phyloP scores from a whole-genome alignment of 768 basidiomycete species.

The Auriscalpium microsporum region DNA sequence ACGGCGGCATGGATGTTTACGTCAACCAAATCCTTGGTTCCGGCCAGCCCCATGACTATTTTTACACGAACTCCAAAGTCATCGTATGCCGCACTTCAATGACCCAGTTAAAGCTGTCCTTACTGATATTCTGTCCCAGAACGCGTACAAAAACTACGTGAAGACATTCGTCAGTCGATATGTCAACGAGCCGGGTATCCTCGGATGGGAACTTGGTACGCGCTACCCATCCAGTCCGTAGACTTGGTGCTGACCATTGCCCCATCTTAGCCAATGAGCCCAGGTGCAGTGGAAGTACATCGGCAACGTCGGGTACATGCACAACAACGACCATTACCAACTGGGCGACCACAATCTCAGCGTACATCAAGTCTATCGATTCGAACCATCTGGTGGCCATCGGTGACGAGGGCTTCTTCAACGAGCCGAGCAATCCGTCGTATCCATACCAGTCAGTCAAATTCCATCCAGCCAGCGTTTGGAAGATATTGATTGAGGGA shows the following conservation, averaged over 20 bases:
- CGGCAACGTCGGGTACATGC: conserved; percentile 35
- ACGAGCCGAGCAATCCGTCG: conserved; percentile 38
- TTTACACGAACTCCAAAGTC: conserved; percentile 49
- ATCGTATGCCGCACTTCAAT: conserved; percentile 31
- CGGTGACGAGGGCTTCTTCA: conserved; percentile 62
- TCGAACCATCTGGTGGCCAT: conserved; percentile 52
- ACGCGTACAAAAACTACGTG: conserved; percentile 33
- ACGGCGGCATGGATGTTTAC: conserved; percentile 64
- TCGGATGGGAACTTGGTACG: conserved; percentile 42
- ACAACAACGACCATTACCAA: conserved; percentile 43
- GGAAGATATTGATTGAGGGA: neutral
- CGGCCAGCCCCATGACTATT: conserved; percentile 41
- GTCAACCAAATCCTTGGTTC: conserved; percentile 45
- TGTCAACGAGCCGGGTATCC: conserved; percentile 46
- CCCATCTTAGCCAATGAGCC: conserved; percentile 24
- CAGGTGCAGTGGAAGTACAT: conserved; percentile 24
- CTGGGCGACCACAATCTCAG: conserved; percentile 48
- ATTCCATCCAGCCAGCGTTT: too few relatives aligned
- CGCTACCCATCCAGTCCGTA: neutral
- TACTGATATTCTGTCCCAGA: conserved; percentile 8
- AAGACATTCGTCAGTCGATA: conserved; percentile 28
- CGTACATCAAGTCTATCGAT: conserved; percentile 58
- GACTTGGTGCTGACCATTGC: neutral
- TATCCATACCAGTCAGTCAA: conserved; percentile 47
- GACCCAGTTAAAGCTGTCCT: conserved; percentile 5